Evolutionary conservation across 805 yeast species (phyloP).

Genomic region (Pichia californica): DNA sequence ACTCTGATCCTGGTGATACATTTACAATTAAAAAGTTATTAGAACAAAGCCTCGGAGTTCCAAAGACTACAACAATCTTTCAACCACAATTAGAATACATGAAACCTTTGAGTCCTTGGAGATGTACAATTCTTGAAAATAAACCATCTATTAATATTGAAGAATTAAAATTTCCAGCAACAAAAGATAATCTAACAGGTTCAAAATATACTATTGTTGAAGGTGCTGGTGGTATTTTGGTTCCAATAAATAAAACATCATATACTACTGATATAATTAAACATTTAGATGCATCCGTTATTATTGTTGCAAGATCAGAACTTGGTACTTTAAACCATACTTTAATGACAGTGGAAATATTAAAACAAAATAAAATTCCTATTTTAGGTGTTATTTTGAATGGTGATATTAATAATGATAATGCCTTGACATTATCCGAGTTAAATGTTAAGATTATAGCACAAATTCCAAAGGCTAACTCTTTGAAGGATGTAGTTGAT

Average conservation of each 20-base stretch:
- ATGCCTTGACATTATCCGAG: constrained; percentile 2
- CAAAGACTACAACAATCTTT: background rate
- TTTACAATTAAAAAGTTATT: constrained; percentile 1
- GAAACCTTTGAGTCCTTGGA: constrained; percentile 19
- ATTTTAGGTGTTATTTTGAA: constrained; percentile 8
- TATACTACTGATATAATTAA: constrained; percentile 13
- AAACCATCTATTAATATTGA: background rate
- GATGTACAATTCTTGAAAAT: constrained; percentile 14
- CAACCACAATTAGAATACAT: constrained; percentile 9
- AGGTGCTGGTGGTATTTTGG: constrained; percentile 19
- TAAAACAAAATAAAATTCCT: background rate
- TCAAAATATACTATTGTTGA: constrained; percentile 8
- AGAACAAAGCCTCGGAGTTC: background rate
- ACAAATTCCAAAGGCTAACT: constrained; percentile 5
- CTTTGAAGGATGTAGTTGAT: constrained; percentile 1
- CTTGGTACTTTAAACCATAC: constrained; percentile 12
- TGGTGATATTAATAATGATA: constrained; percentile 5
- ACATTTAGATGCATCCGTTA: constrained; percentile 9
- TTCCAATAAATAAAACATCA: constrained; percentile 12
- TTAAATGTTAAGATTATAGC: constrained; percentile 7
- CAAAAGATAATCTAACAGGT: background rate
- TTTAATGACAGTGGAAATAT: constrained; percentile 1
- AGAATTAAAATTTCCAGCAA: background rate
- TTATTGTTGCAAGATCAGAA: constrained; percentile 15
- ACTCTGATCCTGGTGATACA: constrained; percentile 7